Conservation (phyloP, 2,329 filamentous ascomycete genomes). For the Curvularia lunata region DNA sequence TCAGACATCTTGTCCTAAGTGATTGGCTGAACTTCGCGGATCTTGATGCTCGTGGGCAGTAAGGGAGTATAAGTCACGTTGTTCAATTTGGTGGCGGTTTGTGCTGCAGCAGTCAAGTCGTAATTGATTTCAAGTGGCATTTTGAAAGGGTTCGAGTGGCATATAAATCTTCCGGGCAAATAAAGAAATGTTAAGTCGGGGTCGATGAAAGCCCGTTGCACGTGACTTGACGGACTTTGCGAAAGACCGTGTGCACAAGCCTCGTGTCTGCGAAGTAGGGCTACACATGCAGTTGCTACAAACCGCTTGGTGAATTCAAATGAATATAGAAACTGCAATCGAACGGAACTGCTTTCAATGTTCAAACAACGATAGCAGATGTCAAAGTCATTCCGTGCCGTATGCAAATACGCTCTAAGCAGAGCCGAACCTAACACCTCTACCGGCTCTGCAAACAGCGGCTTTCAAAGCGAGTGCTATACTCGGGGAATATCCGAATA, state of each 20-base stretch:
- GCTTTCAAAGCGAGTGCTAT: no score
- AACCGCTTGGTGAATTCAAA: not conserved
- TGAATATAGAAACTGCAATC: not conserved
- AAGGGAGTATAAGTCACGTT: not conserved
- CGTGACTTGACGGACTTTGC: not conserved
- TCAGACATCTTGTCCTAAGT: not conserved
- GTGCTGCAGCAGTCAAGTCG: not conserved
- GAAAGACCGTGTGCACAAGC: not conserved
- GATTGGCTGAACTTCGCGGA: not conserved
- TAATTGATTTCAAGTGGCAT: not conserved
- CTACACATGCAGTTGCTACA: not conserved
- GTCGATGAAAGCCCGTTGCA: not conserved
- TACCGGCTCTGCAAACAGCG: no score
- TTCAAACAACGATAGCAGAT: not conserved
- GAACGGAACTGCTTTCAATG: not conserved
- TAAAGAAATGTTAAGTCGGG: not conserved
- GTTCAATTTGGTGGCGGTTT: not conserved
- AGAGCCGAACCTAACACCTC: no score
- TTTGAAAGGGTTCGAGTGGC: not conserved
- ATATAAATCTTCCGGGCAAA: not conserved
- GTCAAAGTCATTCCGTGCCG: not conserved
- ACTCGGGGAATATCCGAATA: no score
- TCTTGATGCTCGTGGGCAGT: not conserved
- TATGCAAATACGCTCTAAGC: no score
- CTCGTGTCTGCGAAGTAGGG: not conserved